Percentiles rank a stretch among this genome's conserved stretches.
Conservation (phyloP, 2,329 filamentous ascomycete species). For the Trichophyton equinum region DNA sequence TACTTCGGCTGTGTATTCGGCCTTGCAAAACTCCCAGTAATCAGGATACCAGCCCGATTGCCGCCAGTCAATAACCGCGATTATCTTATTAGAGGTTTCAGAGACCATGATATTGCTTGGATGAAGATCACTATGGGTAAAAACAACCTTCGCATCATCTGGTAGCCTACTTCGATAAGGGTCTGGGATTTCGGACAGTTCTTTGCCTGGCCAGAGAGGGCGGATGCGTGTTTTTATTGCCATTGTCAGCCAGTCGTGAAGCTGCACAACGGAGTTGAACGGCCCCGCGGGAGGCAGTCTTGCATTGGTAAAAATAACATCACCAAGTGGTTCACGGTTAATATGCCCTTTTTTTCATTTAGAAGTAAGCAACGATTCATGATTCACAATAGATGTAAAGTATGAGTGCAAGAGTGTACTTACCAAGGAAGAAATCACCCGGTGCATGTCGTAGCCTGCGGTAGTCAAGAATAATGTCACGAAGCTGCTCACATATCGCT, state of each 20-base stretch:
- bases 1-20: slow-evolving; percentile 3
- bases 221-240: slow-evolving; percentile 11
- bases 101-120: slow-evolving; percentile 24
- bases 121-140: slow-evolving; percentile 27
- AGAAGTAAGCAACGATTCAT: too few relatives aligned
- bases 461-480: slow-evolving; percentile 10
- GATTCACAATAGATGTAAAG: too few relatives aligned
- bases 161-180: slow-evolving; percentile 21
- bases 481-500: slow-evolving; percentile 14
- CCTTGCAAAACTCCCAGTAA: slow-evolving; percentile 9
- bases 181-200: slow-evolving; percentile 19
- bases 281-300: slow-evolving; percentile 16
- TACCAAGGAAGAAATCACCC: slow-evolving; percentile 16
- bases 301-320: slow-evolving; percentile 15
- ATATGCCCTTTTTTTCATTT: slow-evolving; percentile 1
- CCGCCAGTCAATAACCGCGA: slow-evolving; percentile 20
- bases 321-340: slow-evolving; percentile 14
- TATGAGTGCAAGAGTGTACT: background rate
- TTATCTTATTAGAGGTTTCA: slow-evolving; percentile 14
- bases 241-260: slow-evolving; percentile 20
- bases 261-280: slow-evolving; percentile 20
- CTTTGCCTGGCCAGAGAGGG: slow-evolving; percentile 16
- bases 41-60: slow-evolving; percentile 16
- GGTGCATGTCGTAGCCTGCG: slow-evolving; percentile 15
- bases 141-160: slow-evolving; percentile 22